Evolutionary conservation across 371 early-diverging fungal genomes (phyloP), one percentile per base, ranked within the genome.

Genomic region (Mucor sp.): DNA sequence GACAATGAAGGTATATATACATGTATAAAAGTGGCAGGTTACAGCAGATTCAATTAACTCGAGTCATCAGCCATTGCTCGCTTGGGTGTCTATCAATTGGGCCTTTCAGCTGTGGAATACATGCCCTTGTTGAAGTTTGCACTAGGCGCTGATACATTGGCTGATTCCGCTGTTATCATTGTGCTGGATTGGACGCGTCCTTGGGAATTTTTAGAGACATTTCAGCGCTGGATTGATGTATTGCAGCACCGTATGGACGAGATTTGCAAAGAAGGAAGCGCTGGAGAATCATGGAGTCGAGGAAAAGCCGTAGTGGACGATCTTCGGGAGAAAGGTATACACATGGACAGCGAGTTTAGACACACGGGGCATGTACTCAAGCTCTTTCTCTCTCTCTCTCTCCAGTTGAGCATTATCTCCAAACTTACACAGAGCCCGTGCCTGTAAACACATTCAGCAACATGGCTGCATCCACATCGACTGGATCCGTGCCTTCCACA

Each of bases 151-250:
- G 82, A 87, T 28, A 86, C 91, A 8, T 75, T 94, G 44, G 71
- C 84, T 0, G 88, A 90, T 72, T 80, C 91, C 2, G 79, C 89
- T 12, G 91, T 91, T 2, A 78, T 96, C 12, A 82, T 97, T 50
- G 90, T 90, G 43, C 78, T 98, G 60, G 97, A 97, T 76, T 98
- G 98, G 98, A 85, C 90, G 37, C 85, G 86, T 75, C 98, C 98
- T 19, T 96, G 96, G 95, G 80, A 77, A 43, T 97, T 96, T 75
- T 71, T 96, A 71, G 89, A 91, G 63, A 83, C 89, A 28, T 80
- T 96, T 63, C 87, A 93, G 66, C 82, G 90, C 60, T 96, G 96
- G 96, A 77, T 94, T 55, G 71, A 83, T 53, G 86, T 95, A 23
- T 79, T 97, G 43, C 85, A 90, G 62, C 73, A 74, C n/a, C 83